Evolutionary conservation across 257 asterid genomes (phyloP).

Genomic region (Primulina huaijiensis): DNA sequence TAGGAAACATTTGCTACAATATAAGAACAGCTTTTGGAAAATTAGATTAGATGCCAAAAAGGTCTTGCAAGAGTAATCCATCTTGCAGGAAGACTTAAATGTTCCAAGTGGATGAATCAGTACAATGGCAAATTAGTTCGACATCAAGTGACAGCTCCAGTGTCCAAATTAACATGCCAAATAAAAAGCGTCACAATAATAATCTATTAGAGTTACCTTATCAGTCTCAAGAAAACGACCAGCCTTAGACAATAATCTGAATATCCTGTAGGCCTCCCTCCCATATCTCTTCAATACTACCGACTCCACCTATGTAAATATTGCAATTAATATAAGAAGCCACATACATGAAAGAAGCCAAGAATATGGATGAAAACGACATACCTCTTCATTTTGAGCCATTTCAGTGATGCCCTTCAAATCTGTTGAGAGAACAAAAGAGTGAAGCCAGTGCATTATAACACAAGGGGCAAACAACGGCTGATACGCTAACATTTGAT

Average conservation of each 20-base stretch:
- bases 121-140: neutral
- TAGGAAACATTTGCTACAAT: neutral
- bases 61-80: neutral
- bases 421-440: conserved; percentile 48
- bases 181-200: neutral
- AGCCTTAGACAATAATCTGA: conserved; percentile 61
- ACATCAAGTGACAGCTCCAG: neutral
- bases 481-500: conserved; percentile 1
- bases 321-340: conserved; percentile 22
- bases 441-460: conserved; percentile 23
- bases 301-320: conserved; percentile 71
- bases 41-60: neutral
- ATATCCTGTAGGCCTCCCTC: conserved; percentile 75
- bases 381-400: conserved; percentile 85
- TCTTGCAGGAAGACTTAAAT: neutral
- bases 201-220: conserved; percentile 50
- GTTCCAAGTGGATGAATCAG: conserved; percentile 3
- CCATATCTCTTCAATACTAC: conserved; percentile 77
- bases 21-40: neutral
- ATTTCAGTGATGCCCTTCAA: conserved; percentile 58
- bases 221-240: conserved; percentile 57
- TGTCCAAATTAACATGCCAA: neutral
- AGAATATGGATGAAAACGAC: conserved; percentile 22
- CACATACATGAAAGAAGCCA: conserved; percentile 18
- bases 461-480: neutral